Percentiles rank a stretch among this genome's conserved stretches.
These are phyloP conservation scores for Paracoccidioides brasiliensis DNA, from an alignment of 2,329 filamentous ascomycete genomes.

Conservation along the genomic window DNA sequence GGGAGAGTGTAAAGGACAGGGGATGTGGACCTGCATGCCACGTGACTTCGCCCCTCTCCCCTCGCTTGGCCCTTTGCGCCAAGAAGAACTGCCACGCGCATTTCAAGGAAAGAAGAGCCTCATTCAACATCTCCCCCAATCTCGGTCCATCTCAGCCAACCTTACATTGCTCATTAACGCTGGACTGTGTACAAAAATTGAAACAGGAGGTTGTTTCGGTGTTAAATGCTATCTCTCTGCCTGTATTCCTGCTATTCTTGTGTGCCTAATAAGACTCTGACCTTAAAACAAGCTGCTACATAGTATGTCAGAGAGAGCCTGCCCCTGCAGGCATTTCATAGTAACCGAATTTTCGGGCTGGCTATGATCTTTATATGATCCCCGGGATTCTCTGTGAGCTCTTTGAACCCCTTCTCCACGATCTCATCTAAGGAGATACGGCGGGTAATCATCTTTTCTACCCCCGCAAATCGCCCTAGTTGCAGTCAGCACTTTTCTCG, in stretches of 20 bases:
- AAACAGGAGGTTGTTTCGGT: background rate
- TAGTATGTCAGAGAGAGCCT: no score
- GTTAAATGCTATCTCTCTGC: no score
- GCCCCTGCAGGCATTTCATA: no score
- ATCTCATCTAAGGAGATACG: conserved; percentile 22
- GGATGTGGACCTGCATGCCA: background rate
- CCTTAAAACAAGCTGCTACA: background rate
- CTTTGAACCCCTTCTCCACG: conserved; percentile 19
- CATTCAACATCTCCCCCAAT: no score
- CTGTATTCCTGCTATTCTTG: background rate
- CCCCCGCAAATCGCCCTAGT: conserved; percentile 20
- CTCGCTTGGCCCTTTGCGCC: background rate
- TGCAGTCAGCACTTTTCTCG: background rate
- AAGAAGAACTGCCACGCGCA: background rate
- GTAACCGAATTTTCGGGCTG: conserved; percentile 12
- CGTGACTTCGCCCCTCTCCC: conserved; percentile 1
- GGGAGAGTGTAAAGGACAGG: background rate
- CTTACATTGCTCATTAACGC: no score
- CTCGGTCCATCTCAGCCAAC: no score
- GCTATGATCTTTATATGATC: conserved; percentile 26
- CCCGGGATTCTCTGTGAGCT: conserved; percentile 21
- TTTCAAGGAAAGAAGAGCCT: background rate
- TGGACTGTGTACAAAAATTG: no score
- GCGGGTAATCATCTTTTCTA: conserved; percentile 22
- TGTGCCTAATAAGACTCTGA: background rate